Base-by-base conservation (phyloP, 2,329 filamentous ascomycete species). In the Colletotrichum gloeosporioides region DNA sequence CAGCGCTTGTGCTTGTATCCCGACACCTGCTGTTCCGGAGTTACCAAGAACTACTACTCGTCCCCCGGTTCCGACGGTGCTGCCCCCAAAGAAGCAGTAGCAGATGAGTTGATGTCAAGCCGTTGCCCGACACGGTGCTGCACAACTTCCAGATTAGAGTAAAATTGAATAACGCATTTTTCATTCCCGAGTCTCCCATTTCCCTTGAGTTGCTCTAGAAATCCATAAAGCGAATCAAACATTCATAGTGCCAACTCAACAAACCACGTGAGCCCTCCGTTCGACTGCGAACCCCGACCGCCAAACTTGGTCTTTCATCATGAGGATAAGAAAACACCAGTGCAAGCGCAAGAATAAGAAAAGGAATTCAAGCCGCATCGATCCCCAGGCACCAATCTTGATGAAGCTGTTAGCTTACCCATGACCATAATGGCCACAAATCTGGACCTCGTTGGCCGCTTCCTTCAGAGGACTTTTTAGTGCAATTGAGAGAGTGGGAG, bases 1-100 rank as follows among this genome's bases (percentile, higher is more conserved):
- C 77, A 78, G 77, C 8, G 79, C 78, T 8, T 80, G 79, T 49
- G 72, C 77, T 15, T 80, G 79, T 36, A 67, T 80, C 12, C 79
- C 79, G 6, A 77, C 73, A n/a, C 71, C 78, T n/a, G 69, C 73
- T 12, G 79, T 80, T 32, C 79, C 79, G 12, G 78, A 80, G 53
- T 72, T 80, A 39, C 79, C 79, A 4, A 78, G 79, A 71, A 80
- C 79, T 22, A 80, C 79, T 36, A 79, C 77, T 22, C 77, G 79
- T 34, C 76, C 77, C 10, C 79, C 79, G 6, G 77, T 79, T 5
- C 79, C 78, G 5, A 80, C 79, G 8, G 79, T 78, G 4, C 75
- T 80, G 64, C 79, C 79, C 5, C 77, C 77, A 12, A 55, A 34
- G n/a, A 53, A 25, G n/a, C 44, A 53, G 44, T 53, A 53, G 44